These are phyloP conservation scores for Botrytis paeoniae DNA, from an alignment of 2,329 filamentous ascomycete genomes.

Conservation along the genomic window DNA sequence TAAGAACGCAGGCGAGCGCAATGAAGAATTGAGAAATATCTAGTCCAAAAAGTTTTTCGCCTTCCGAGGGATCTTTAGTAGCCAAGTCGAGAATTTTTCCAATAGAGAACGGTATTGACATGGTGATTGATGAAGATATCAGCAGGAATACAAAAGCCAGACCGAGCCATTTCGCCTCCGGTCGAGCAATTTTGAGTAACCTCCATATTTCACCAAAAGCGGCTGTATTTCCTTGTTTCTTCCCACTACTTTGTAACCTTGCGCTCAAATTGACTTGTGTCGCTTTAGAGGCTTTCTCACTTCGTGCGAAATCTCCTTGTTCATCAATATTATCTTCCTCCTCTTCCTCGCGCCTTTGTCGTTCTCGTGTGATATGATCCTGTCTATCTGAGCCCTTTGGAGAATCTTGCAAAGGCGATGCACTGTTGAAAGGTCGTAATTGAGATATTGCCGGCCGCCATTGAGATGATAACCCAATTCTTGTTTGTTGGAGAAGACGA, in stretches of 20 bases:
- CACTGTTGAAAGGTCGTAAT: conserved; percentile 34
- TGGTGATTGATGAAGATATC: conserved; percentile 86
- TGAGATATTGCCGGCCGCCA: conserved; percentile 35
- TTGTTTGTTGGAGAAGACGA: conserved; percentile 23
- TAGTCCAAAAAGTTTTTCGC: conserved; percentile 74
- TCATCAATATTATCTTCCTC: conserved; percentile 45
- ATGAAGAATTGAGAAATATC: conserved; percentile 85
- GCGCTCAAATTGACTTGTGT: conserved; percentile 88
- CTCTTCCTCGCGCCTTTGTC: conserved; percentile 42
- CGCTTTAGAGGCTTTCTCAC: conserved; percentile 81
- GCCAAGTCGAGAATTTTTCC: conserved; percentile 93
- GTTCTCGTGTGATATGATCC: conserved; percentile 39
- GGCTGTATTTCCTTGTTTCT: conserved; percentile 50
- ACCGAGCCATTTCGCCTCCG: conserved; percentile 74
- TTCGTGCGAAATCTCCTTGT: conserved; percentile 63
- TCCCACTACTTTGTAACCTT: conserved; percentile 77
- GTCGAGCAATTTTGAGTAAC: conserved; percentile 82
- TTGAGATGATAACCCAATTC: conserved; percentile 26
- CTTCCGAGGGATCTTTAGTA: conserved; percentile 67
- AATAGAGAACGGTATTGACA: conserved; percentile 95
- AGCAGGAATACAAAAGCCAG: conserved; percentile 82
- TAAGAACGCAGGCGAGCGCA: conserved; percentile 71
- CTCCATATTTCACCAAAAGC: conserved; percentile 78
- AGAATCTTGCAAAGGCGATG: conserved; percentile 27
- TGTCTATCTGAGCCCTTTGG: conserved; percentile 33